phyloP scores from a whole-genome alignment of 495 filamentous ascomycete species.

The Aspergillus saccharolyticus region DNA sequence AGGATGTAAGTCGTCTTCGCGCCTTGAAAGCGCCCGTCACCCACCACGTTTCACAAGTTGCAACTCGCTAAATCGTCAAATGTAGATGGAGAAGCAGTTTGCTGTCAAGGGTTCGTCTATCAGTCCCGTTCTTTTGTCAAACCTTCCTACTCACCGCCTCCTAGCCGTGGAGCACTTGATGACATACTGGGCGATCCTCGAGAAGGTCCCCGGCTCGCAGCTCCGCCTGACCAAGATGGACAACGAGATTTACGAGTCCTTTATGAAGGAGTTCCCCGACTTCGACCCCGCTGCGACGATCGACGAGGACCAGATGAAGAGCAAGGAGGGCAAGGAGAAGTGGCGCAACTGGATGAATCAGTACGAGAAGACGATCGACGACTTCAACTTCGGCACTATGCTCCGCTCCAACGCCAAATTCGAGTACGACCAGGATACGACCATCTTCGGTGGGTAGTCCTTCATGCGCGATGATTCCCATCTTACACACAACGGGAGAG shows the following conservation, averaged over 20 bases:
- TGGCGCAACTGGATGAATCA: conserved; percentile 93
- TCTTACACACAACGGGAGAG: not conserved
- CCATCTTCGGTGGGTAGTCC: conserved; percentile 62
- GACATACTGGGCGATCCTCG: conserved; percentile 94
- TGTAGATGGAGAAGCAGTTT: conserved; percentile 97
- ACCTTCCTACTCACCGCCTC: conserved; percentile 15
- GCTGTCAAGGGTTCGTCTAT: conserved; percentile 77
- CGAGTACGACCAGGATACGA: conserved; percentile 85
- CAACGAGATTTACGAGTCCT: conserved; percentile 86
- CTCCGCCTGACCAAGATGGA: conserved; percentile 90
- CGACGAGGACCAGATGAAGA: conserved; percentile 95
- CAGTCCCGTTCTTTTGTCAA: not conserved
- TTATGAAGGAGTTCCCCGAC: conserved; percentile 83
- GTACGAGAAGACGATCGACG: conserved; percentile 88
- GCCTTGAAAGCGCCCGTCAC: not conserved
- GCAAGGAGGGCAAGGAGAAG: conserved; percentile 87
- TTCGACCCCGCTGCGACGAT: conserved; percentile 77
- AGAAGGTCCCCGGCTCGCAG: conserved; percentile 78
- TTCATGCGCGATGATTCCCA: not conserved
- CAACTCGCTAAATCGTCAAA: too few relatives aligned
- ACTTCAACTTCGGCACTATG: conserved; percentile 98
- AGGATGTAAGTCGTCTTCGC: conserved; percentile 54
- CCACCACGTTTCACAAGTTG: too few relatives aligned
- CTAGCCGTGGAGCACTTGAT: conserved; percentile 87
- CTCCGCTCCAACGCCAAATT: conserved; percentile 67